Evolutionary conservation across 148 eudicot species (phyloP).

Genomic region (Suaeda aralocaspica): DNA sequence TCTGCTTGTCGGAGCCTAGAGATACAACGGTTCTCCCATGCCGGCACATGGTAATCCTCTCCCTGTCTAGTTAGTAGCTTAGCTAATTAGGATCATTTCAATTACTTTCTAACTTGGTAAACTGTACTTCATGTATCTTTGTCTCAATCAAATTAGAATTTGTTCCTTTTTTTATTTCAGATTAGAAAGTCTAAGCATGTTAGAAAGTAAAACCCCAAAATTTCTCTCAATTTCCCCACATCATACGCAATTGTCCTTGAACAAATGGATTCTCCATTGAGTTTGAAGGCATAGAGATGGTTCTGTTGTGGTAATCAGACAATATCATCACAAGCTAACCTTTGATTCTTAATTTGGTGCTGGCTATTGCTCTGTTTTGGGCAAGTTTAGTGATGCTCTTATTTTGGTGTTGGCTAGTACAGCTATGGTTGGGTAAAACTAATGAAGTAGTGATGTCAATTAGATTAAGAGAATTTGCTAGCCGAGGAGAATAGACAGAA

Average conservation of each 20-base stretch:
- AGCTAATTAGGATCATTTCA: background rate
- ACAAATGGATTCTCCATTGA: background rate
- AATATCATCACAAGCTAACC: no score
- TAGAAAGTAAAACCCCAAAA: background rate
- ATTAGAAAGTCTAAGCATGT: background rate
- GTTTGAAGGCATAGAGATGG: background rate
- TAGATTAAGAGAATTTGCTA: no score
- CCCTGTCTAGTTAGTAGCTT: background rate
- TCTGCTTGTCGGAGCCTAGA: constrained; percentile 93
- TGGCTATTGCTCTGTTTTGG: background rate
- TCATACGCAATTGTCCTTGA: background rate
- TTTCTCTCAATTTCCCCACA: background rate
- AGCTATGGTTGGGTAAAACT: no score
- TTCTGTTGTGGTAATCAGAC: background rate
- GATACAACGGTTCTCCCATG: constrained; percentile 97
- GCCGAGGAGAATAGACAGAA: no score
- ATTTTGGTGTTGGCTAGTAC: no score
- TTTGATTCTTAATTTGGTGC: background rate
- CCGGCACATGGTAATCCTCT: constrained; percentile 80
- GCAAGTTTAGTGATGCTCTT: background rate
- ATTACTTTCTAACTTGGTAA: background rate
- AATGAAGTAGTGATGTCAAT: no score
- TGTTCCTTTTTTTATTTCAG: background rate
- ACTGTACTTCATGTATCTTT: background rate
- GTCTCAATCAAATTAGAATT: background rate